Conservation (phyloP, 306 rosid genomes). For the Macrotyloma uniflorum region DNA sequence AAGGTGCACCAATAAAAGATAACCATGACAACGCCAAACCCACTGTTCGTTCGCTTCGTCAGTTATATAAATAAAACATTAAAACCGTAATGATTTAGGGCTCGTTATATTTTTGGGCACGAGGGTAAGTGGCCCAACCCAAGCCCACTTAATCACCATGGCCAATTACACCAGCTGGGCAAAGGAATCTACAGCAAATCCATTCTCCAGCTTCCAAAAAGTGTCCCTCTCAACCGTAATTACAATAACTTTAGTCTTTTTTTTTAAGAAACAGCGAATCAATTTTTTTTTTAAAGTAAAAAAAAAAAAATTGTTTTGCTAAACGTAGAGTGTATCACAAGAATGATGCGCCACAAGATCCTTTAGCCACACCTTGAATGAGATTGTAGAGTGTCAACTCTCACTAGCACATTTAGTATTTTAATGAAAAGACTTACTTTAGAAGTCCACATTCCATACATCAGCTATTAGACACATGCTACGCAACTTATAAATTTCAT, state of each 20-base stretch:
- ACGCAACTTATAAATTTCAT: neutral
- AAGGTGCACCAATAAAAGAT: neutral
- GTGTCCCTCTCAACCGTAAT: neutral
- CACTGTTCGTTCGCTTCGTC: neutral
- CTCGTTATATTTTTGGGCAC: neutral
- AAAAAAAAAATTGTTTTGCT: neutral
- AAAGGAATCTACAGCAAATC: neutral
- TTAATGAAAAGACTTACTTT: neutral
- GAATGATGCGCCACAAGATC: neutral
- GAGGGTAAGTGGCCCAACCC: neutral
- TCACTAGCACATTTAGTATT: slow-evolving; percentile 4
- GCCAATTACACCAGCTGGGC: neutral
- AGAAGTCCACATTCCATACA: slow-evolving; percentile 5
- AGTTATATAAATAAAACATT: neutral
- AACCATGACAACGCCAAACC: neutral
- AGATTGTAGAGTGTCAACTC: neutral
- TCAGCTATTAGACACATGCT: neutral
- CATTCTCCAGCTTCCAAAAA: neutral
- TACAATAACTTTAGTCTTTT: neutral
- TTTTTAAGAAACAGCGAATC: neutral
- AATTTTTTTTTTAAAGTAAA: neutral
- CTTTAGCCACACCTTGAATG: slow-evolving; percentile 21
- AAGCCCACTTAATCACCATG: slow-evolving; percentile 7
- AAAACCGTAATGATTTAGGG: neutral
- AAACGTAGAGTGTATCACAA: too few species aligned